Percentiles rank a stretch among this genome's conserved stretches.
These are phyloP conservation scores for Calocybe cyanea DNA, from an alignment of 768 basidiomycete species.

Conservation along the genomic window DNA sequence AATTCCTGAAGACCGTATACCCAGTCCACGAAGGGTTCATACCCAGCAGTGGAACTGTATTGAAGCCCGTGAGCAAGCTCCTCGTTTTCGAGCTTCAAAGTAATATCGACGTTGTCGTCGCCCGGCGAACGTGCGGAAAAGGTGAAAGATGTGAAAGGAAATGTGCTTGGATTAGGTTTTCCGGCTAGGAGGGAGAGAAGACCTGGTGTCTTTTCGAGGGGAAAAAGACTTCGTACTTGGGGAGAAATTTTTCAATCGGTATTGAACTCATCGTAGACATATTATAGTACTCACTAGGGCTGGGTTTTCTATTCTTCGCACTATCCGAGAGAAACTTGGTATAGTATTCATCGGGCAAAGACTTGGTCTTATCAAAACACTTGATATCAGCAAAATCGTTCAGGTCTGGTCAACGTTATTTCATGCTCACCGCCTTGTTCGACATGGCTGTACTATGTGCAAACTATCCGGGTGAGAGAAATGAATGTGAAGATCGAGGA, in stretches of 20 bases:
- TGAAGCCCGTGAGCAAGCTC: conserved; percentile 72
- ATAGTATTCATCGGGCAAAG: conserved; percentile 55
- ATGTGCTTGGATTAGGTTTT: conserved; percentile 86
- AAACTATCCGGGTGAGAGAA: no score
- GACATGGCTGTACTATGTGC: no score
- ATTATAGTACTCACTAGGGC: conserved; percentile 45
- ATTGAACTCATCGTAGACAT: neutral
- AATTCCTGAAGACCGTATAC: conserved; percentile 65
- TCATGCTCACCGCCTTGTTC: no score
- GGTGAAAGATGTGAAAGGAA: conserved; percentile 83
- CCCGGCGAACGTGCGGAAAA: conserved; percentile 55
- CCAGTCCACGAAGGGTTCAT: conserved; percentile 65
- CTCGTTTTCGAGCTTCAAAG: conserved; percentile 48
- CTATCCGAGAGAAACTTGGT: conserved; percentile 52
- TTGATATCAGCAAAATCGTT: no score
- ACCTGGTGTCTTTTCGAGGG: conserved; percentile 74
- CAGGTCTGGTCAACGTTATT: no score
- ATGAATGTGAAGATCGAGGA: no score
- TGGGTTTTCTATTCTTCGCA: conserved; percentile 61
- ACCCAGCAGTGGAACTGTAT: conserved; percentile 69
- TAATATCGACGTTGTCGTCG: conserved; percentile 36
- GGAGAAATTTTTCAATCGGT: conserved; percentile 1
- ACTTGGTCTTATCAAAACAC: conserved; percentile 15
- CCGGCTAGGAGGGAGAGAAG: conserved; percentile 84
- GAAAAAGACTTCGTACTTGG: conserved; percentile 66